A percentile compares a stretch with the other conserved stretches of the same genome.
Evolutionary conservation across 441 rosid species (phyloP).

Genomic region (Hypseocharis bilobata): DNA sequence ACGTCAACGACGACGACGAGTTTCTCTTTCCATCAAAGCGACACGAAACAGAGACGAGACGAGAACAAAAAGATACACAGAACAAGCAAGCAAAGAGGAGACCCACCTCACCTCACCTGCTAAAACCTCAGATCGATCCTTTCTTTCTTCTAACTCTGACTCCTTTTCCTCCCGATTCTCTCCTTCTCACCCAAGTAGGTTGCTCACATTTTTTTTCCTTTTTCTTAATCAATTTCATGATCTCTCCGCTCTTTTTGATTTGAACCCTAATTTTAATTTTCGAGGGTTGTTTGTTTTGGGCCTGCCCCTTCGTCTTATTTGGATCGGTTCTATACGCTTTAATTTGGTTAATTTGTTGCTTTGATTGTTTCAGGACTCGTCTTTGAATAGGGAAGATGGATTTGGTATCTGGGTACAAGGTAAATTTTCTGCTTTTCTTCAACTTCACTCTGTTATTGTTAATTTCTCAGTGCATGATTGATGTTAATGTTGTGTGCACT

Average conservation of each 20-base stretch:
- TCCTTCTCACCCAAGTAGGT: neutral
- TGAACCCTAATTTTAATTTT: neutral
- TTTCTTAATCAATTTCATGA: neutral
- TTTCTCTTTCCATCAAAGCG: too few relatives aligned
- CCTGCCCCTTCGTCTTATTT: neutral
- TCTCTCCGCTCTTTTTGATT: neutral
- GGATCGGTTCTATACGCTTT: neutral
- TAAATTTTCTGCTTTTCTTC: conserved; percentile 14
- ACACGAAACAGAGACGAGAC: too few relatives aligned
- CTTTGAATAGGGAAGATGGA: conserved; percentile 35
- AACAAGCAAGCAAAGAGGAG: too few relatives aligned
- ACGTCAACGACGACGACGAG: too few relatives aligned
- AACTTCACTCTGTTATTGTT: neutral
- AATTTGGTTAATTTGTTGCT: neutral
- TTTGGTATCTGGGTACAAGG: conserved; percentile 68
- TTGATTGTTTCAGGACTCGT: conserved; percentile 19
- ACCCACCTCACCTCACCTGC: too few relatives aligned
- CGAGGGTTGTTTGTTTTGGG: neutral
- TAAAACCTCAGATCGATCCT: too few relatives aligned
- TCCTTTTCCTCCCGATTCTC: too few relatives aligned
- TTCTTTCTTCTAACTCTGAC: neutral
- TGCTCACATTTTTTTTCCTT: too few relatives aligned
- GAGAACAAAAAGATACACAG: too few relatives aligned
- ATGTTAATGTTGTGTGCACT: neutral
- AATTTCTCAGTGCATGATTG: neutral